Conservation (phyloP, 164 flowering plant species). For the Cinnamomum micranthum region DNA sequence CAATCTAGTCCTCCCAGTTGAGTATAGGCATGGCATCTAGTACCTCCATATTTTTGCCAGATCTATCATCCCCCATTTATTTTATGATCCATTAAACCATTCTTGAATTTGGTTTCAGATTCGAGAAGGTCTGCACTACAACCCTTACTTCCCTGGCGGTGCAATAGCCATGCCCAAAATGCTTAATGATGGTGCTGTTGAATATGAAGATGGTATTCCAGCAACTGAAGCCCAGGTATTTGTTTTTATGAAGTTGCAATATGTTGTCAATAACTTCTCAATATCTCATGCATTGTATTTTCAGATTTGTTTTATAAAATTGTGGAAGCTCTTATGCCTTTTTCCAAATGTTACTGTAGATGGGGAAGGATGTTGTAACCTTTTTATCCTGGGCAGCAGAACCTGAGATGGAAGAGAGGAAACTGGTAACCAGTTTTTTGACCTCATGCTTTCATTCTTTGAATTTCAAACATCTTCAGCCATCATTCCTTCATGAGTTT, state of each 20-base stretch:
- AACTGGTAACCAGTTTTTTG: conserved; percentile 21
- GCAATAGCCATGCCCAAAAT: conserved; percentile 67
- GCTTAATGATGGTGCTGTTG: conserved; percentile 56
- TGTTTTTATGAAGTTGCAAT: too few species aligned
- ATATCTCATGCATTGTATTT: too few species aligned
- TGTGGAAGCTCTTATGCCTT: neutral
- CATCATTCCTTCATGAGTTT: neutral
- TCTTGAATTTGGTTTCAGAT: conserved; percentile 21
- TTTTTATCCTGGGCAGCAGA: conserved; percentile 62
- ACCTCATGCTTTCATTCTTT: neutral
- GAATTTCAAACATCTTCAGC: neutral
- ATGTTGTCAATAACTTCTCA: too few species aligned
- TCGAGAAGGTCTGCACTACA: conserved; percentile 54
- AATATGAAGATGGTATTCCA: conserved; percentile 57
- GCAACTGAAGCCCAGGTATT: conserved; percentile 61
- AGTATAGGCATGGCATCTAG: too few species aligned
- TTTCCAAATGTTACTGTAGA: conserved; percentile 23
- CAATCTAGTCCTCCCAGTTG: too few species aligned
- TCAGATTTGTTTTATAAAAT: too few species aligned
- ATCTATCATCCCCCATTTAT: too few species aligned
- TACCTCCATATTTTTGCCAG: too few species aligned
- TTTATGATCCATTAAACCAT: too few species aligned
- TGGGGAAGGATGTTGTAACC: conserved; percentile 56
- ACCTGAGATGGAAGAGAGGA: conserved; percentile 62
- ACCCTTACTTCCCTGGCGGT: conserved; percentile 63